phyloP scores from a whole-genome alignment of 306 rosid genomes.

The Fagus crenata region DNA sequence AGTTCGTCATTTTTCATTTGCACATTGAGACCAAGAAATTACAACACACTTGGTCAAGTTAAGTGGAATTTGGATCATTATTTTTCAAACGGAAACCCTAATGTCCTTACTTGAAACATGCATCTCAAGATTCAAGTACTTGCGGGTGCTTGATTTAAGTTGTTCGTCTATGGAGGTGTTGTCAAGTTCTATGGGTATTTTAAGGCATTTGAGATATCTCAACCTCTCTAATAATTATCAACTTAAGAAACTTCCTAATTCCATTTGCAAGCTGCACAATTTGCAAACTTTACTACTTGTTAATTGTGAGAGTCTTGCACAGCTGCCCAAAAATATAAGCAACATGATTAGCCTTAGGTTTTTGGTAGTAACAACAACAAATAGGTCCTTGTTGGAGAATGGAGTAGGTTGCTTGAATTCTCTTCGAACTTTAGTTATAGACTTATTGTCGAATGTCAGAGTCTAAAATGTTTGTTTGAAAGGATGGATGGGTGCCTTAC shows the following conservation, averaged over 20 bases:
- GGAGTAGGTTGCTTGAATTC: conserved; percentile 22
- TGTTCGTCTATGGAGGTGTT: too few species aligned
- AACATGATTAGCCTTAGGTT: conserved; percentile 19
- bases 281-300: fast-evolving
- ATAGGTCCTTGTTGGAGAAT: neutral
- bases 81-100: neutral
- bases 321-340: too few species aligned
- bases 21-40: neutral
- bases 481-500: conserved; percentile 1
- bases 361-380: conserved; percentile 29
- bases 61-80: conserved; percentile 2
- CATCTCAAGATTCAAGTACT: conserved; percentile 4
- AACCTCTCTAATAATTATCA: too few species aligned
- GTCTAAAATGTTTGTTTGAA: conserved; percentile 13
- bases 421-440: conserved; percentile 9
- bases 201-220: too few species aligned
- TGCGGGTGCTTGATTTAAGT: too few species aligned
- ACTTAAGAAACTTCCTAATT: too few species aligned
- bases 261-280: too few species aligned
- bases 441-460: conserved; percentile 11
- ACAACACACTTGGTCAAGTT: neutral
- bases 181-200: too few species aligned
- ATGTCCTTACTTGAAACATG: neutral
- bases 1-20: conserved; percentile 8
- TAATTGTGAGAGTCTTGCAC: fast-evolving